A percentile compares a stretch with the other conserved stretches of the same genome.
Evolutionary conservation across 2,329 filamentous ascomycete species (phyloP).

Genomic region (Fusarium austroafricanum): DNA sequence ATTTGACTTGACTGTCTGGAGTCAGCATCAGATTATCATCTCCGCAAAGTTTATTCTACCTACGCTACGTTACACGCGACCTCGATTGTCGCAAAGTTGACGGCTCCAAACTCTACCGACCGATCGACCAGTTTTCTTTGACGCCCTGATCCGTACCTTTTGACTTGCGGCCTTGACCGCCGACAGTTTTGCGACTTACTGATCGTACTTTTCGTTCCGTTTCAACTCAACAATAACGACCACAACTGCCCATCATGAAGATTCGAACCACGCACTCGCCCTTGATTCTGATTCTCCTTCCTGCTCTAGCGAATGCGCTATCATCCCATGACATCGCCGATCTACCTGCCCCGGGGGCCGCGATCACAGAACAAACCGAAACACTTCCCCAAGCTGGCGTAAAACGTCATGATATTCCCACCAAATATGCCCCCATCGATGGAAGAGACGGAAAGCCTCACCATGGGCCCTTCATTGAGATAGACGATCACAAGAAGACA

Average conservation of each 20-base stretch:
- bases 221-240: constrained; percentile 5
- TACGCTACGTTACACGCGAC: constrained; percentile 39
- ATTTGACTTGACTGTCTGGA: constrained; percentile 3
- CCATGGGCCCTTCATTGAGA: constrained; percentile 81
- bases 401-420: constrained; percentile 56
- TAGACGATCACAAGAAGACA: constrained; percentile 51
- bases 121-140: constrained; percentile 1
- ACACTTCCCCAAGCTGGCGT: constrained; percentile 42
- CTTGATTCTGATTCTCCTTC: constrained; percentile 70
- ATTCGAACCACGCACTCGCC: constrained; percentile 65
- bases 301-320: constrained; percentile 63
- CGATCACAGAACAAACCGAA: constrained; percentile 45
- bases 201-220: constrained; percentile 1
- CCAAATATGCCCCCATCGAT: constrained; percentile 88
- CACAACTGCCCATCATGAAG: constrained; percentile 64
- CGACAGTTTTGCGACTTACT: constrained; percentile 18
- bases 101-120: constrained; percentile 11
- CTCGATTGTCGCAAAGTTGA: constrained; percentile 25
- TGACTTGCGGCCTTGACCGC: constrained; percentile 25
- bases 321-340: constrained; percentile 47
- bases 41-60: constrained; percentile 35
- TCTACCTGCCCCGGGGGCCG: constrained; percentile 37
- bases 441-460: constrained; percentile 95
- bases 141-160: constrained; percentile 6
- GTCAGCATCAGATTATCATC: constrained; percentile 29